Evolutionary conservation across 345 rosid genomes (phyloP), one percentile per base, ranked within the genome.

Genomic region (Eucalyptus erythrocorys): DNA sequence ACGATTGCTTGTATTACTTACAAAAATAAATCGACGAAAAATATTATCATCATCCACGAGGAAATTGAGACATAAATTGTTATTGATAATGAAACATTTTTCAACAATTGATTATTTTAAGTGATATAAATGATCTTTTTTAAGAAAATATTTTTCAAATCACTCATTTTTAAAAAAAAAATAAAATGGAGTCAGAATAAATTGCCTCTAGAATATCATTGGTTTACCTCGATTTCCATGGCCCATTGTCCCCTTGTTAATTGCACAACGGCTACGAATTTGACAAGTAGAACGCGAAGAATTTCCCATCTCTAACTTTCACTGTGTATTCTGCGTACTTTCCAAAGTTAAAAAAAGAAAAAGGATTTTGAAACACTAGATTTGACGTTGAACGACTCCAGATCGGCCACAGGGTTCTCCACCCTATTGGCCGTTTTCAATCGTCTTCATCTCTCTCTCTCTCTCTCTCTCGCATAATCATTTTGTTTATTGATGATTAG

Each of bases 131-230:
- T 2, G 2, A 64, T 64, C 4, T 14, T 14, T 14, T 64, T 8
- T n/a, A 14, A 10, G 2, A n/a, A 59, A 59, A 26, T 4, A 13
- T 13, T 48, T 48, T 48, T 51, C 10, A 51, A 61, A 61, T 30
- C 1, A 61, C 7, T 30, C 4, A 5, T 64, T n/a, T 64, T 64
- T 64, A 8, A 2, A 2, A 7, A 2, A 2, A 7, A 64, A 64
- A 64, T 2, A n/a, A n/a, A n/a, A 64, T 0, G 5, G 2, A 64
- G 5, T 16, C 2, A 4, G 9, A 64, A 64, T 9, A 10, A 68
- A 34, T 37, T 37, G 14, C 47, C 47, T 76, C 47, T 40, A 37
- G 82, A 76, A 37, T 40, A 21, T 37, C 82, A 21, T 2, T 19
- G 45, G 82, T 76, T 21, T 47, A 76, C 82, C 45, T 76, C 5